Evolutionary conservation across 495 filamentous ascomycete species (phyloP).

Genomic region (Aspergillus leporis): DNA sequence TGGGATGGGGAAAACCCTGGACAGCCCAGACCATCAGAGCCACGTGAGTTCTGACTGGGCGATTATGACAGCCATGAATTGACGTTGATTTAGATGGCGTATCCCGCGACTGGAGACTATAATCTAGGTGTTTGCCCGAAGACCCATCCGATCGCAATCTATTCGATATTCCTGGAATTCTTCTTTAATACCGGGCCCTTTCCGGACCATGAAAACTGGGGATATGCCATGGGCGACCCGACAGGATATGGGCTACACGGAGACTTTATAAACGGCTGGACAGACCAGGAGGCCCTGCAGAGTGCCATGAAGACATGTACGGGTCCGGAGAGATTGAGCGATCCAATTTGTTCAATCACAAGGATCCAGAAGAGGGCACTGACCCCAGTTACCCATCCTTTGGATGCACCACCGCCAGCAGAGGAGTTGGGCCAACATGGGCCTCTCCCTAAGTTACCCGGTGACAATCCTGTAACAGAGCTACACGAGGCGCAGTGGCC

Average conservation of each 20-base stretch:
- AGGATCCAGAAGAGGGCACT: slow-evolving; percentile 12
- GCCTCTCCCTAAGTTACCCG: slow-evolving; percentile 17
- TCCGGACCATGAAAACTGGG: slow-evolving; percentile 30
- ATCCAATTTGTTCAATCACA: slow-evolving; percentile 22
- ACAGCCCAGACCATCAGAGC: slow-evolving; percentile 52
- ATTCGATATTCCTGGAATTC: slow-evolving; percentile 70
- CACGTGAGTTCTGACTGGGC: slow-evolving; percentile 30
- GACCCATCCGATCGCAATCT: slow-evolving; percentile 57
- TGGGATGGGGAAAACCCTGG: slow-evolving; percentile 58
- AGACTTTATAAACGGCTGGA: slow-evolving; percentile 29
- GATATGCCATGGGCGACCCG: slow-evolving; percentile 28
- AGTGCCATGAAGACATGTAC: slow-evolving; percentile 22
- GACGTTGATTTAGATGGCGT: slow-evolving; percentile 21
- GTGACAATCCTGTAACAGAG: slow-evolving; percentile 17
- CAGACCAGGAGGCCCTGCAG: slow-evolving; percentile 20
- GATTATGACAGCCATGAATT: not conserved
- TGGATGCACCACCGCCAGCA: slow-evolving; percentile 13
- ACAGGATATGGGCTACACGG: slow-evolving; percentile 33
- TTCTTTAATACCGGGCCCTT: slow-evolving; percentile 62
- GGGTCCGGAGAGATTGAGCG: slow-evolving; percentile 8
- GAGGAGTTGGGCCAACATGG: slow-evolving; percentile 24
- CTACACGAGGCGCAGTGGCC: not conserved
- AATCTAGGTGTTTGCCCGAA: slow-evolving; percentile 28
- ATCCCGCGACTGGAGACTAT: slow-evolving; percentile 29
- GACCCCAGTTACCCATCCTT: slow-evolving; percentile 3